Base-by-base conservation (phyloP, 202 grass and related monocot species). In the Hordeum pubiflorum region DNA sequence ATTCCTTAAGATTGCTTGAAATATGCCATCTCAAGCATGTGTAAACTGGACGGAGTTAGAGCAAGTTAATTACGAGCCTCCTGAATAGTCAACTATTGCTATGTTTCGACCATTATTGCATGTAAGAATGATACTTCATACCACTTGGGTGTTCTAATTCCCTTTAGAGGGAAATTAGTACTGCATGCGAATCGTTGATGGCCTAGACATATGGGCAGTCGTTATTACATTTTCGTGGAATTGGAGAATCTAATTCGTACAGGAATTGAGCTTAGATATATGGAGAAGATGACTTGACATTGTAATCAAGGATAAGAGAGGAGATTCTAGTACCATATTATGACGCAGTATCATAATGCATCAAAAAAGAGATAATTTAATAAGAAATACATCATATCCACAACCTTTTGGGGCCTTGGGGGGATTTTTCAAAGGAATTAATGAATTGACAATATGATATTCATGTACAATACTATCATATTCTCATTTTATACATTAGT, bases 101-200 rank as follows among this genome's bases (percentile, higher is more conserved):
- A 76, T 7, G 23, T 44, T 72, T 27, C 10, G 3, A 71, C 41
- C 44, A 65, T 82, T 82, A 87, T 82, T 78, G 40, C 74, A 78
- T 87, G 85, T 82, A 77, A 72, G 34, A 31, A 63, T 32, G 12
- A 31, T 63, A 55, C 22, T 62, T 18, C 48, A 54, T 66, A 34
- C 40, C 6, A 54, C 37, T 57, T 18, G 5, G 7, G 43, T 72
- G 24, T 4, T 48, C 14, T 72, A 18, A 31, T 52, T 29, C 27
- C 68, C 4, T 29, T 18, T 18, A 29, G 22, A 33, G 2, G 50
- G 18, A 54, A 54, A 54, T n/a, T 54, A 54, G 17, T n/a, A 54
- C 17, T 58, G 24, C 21, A 58, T 58, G 9, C 56, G 10, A 5
- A 23, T 23, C 0, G 55, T 58, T 22, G 20, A 58, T 58, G 55